Conservation (phyloP, 495 filamentous ascomycete species). For the Rusavskia elegans region DNA sequence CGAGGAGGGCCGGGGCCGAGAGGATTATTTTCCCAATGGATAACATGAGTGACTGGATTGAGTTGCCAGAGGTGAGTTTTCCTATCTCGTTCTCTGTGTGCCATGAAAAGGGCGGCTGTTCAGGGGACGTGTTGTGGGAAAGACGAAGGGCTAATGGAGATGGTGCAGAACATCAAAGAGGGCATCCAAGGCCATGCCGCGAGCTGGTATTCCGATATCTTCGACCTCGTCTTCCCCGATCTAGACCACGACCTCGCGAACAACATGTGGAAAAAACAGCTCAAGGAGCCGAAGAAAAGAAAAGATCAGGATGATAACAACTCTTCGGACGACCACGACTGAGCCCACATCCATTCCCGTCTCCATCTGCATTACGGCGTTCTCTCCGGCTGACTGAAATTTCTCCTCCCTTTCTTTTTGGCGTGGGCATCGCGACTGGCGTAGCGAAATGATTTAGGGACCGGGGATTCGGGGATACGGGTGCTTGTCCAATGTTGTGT, state of each 20-base stretch:
- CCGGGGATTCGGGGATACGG: too few species aligned
- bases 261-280: constrained; percentile 55
- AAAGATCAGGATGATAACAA: constrained; percentile 23
- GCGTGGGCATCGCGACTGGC: too few species aligned
- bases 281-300: constrained; percentile 20
- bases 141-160: too few species aligned
- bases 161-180: constrained; percentile 79
- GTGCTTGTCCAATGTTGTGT: too few species aligned
- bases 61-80: constrained; percentile 81
- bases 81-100: background rate
- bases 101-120: background rate
- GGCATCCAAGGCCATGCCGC: constrained; percentile 81
- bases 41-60: constrained; percentile 92
- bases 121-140: constrained; percentile 19
- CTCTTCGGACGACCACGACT: constrained; percentile 19
- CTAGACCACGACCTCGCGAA: constrained; percentile 61
- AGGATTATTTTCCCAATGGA: constrained; percentile 92
- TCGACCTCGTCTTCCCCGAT: constrained; percentile 74
- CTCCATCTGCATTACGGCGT: too few species aligned
- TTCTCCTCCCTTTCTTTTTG: too few species aligned
- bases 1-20: constrained; percentile 80
- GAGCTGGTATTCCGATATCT: constrained; percentile 89
- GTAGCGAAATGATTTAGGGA: too few species aligned
- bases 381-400: too few species aligned
- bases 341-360: background rate